These are phyloP conservation scores for Fusarium subglutinans DNA, from an alignment of 2,329 filamentous ascomycete species.

Conservation along the genomic window DNA sequence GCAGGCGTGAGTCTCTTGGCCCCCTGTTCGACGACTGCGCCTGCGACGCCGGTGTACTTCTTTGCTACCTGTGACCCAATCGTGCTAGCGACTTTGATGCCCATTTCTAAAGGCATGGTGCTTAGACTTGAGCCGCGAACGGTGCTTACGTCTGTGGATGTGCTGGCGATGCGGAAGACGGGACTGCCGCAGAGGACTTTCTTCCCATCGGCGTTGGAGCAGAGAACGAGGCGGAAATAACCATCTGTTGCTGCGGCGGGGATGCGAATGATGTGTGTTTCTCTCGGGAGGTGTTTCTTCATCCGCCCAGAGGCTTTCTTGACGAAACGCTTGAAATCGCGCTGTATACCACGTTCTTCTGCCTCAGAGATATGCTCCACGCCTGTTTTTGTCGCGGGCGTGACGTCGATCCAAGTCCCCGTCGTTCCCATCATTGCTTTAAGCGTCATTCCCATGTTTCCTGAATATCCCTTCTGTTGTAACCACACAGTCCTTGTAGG, in stretches of 20 bases:
- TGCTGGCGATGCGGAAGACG: constrained; percentile 74
- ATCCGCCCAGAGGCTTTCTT: constrained; percentile 62
- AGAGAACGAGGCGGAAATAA: constrained; percentile 74
- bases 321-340: constrained; percentile 71
- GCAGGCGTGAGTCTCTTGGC: constrained; percentile 50
- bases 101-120: constrained; percentile 73
- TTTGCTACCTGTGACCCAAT: constrained; percentile 57
- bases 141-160: constrained; percentile 67
- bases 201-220: constrained; percentile 54
- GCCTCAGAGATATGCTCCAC: constrained; percentile 59
- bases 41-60: constrained; percentile 52
- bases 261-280: constrained; percentile 72
- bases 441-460: constrained; percentile 73
- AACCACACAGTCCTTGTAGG: constrained; percentile 70
- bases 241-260: constrained; percentile 71
- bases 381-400: constrained; percentile 60
- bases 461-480: constrained; percentile 74
- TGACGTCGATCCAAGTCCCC: constrained; percentile 73
- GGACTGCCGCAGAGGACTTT: constrained; percentile 72
- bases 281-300: constrained; percentile 62
- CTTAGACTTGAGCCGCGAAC: constrained; percentile 71
- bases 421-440: constrained; percentile 70
- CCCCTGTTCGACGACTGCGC: constrained; percentile 52
- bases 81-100: constrained; percentile 64
- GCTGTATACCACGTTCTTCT: constrained; percentile 73